Evolutionary conservation across 176 grass and related monocot species (phyloP).

Genomic region (Elymus sibiricus): DNA sequence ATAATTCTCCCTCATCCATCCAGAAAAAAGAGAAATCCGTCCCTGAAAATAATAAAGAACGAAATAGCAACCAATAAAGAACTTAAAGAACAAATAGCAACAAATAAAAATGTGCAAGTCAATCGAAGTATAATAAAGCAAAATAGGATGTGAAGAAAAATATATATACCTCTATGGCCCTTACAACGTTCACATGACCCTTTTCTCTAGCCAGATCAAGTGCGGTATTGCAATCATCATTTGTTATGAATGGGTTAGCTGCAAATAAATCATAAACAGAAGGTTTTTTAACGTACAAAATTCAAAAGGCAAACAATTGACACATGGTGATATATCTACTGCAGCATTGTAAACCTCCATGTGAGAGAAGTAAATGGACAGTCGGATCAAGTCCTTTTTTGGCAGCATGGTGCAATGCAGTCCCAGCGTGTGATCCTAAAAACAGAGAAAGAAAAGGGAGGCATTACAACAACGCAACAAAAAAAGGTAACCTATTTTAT

Average conservation of each 20-base stretch:
- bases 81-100: not conserved
- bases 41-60: constrained; percentile 44
- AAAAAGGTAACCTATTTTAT: not conserved
- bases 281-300: not conserved
- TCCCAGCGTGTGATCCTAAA: constrained; percentile 67
- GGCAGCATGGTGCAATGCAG: constrained; percentile 95
- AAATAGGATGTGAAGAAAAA: not conserved
- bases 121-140: not conserved
- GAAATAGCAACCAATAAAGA: not conserved
- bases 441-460: not conserved
- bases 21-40: constrained; percentile 71
- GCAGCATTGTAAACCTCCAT: constrained; percentile 52
- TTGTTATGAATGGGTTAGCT: constrained; percentile 87
- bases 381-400: constrained; percentile 79
- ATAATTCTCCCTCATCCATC: constrained; percentile 87
- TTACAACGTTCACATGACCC: constrained; percentile 79
- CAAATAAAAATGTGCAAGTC: not conserved
- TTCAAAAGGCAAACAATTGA: not conserved
- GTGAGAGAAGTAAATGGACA: constrained; percentile 76
- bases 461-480: not conserved
- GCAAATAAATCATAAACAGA: constrained; percentile 7
- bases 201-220: constrained; percentile 98
- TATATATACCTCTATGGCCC: constrained; percentile 79
- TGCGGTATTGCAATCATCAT: constrained; percentile 88
- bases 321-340: not conserved